These are phyloP conservation scores for Hibiscus syriacus DNA, from an alignment of 345 rosid genomes.

Conservation along the genomic window DNA sequence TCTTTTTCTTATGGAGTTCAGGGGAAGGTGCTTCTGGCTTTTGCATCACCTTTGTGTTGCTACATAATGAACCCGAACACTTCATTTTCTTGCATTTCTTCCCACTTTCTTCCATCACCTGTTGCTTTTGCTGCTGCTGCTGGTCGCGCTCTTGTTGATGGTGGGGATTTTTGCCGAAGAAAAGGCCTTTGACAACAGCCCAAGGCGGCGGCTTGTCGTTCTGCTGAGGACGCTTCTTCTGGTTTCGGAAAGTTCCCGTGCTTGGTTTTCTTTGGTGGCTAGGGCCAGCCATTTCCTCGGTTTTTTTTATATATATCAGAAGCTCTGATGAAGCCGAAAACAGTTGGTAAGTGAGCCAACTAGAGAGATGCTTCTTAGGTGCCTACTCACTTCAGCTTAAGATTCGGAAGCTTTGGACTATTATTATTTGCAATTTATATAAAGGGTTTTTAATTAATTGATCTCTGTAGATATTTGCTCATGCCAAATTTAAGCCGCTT, in stretches of 20 bases:
- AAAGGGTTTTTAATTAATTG: background rate
- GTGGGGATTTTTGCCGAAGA: slow-evolving; percentile 36
- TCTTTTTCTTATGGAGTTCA: slow-evolving; percentile 39
- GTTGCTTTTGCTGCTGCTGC: slow-evolving; percentile 16
- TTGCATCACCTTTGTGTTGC: slow-evolving; percentile 61
- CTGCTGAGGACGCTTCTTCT: slow-evolving; percentile 20
- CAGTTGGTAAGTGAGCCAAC: background rate
- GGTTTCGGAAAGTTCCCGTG: slow-evolving; percentile 26
- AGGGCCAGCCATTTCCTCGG: slow-evolving; percentile 39
- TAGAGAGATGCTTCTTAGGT: background rate
- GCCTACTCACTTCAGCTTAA: background rate
- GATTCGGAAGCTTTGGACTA: slow-evolving; percentile 1
- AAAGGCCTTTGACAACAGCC: slow-evolving; percentile 45
- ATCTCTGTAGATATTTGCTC: background rate
- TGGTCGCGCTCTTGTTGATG: slow-evolving; percentile 13
- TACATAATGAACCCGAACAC: slow-evolving; percentile 72
- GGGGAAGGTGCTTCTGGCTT: slow-evolving; percentile 34
- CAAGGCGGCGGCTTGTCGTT: slow-evolving; percentile 44
- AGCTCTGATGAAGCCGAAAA: background rate
- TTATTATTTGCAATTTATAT: background rate
- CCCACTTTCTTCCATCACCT: slow-evolving; percentile 25
- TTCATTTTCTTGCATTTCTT: slow-evolving; percentile 64
- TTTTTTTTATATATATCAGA: too few species aligned
- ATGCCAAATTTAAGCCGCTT: slow-evolving; percentile 15
- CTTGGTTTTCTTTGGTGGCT: slow-evolving; percentile 25